Evolutionary conservation across 306 rosid genomes (phyloP).

Genomic region (Cucumis cinereus): DNA sequence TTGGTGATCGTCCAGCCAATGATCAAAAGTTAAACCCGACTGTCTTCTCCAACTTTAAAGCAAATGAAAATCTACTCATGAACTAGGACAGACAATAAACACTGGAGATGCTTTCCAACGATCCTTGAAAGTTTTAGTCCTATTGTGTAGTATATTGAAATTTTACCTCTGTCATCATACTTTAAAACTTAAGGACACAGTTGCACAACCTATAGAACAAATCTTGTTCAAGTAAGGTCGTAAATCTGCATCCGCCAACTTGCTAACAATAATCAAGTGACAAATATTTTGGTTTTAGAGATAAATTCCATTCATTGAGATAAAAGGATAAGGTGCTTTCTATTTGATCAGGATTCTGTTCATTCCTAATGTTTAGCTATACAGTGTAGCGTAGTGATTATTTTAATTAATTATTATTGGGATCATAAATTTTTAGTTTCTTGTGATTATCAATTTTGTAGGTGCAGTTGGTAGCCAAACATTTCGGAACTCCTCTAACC

Average conservation of each 20-base stretch:
- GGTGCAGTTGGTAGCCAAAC: constrained; percentile 21
- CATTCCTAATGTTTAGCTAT: background rate
- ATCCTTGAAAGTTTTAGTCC: background rate
- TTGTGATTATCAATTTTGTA: background rate
- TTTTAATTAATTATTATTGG: background rate
- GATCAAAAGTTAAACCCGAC: background rate
- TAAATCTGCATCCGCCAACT: too few species aligned
- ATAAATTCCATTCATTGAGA: background rate
- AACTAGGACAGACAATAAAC: background rate
- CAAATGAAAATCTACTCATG: too few species aligned
- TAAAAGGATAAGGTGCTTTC: background rate
- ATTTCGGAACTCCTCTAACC: constrained; percentile 26
- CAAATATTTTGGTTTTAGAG: background rate
- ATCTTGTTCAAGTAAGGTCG: too few species aligned
- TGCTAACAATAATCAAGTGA: background rate
- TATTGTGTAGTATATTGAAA: too few species aligned
- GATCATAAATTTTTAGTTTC: background rate
- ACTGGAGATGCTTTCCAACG: background rate
- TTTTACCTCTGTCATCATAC: too few species aligned
- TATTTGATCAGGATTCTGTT: background rate
- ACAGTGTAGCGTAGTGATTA: background rate
- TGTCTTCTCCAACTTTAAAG: too few species aligned
- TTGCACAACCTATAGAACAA: too few species aligned
- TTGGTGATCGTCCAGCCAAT: background rate
- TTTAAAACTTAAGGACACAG: too few species aligned